Evolutionary conservation across 805 yeast species (phyloP).

Genomic region (Myxozyma mucilagina): DNA sequence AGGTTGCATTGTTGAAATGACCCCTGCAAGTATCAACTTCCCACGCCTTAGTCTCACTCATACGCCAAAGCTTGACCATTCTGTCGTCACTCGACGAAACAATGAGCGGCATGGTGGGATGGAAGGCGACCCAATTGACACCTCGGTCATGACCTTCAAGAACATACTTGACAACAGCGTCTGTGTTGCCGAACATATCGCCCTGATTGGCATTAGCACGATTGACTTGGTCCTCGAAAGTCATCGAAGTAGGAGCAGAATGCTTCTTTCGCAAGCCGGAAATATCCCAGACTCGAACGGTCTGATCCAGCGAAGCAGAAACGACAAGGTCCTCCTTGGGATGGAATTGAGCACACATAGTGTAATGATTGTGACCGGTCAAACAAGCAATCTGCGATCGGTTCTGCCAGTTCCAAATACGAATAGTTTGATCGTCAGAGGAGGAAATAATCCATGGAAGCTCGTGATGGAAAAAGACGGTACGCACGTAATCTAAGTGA

Average conservation of each 20-base stretch:
- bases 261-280: constrained; percentile 92
- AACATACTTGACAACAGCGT: constrained; percentile 91
- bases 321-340: constrained; percentile 93
- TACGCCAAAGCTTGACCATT: constrained; percentile 92
- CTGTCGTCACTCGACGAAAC: constrained; percentile 97
- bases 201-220: constrained; percentile 49
- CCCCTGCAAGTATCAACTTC: constrained; percentile 99
- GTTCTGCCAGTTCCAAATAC: constrained; percentile 99
- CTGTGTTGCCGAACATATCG: constrained; percentile 91
- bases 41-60: constrained; percentile 98
- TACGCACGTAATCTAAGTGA: constrained; percentile 92
- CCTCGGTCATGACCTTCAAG: constrained; percentile 98
- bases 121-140: constrained; percentile 98
- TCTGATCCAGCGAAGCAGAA: constrained; percentile 93
- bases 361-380: constrained; percentile 98
- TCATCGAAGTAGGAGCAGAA: constrained; percentile 61
- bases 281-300: constrained; percentile 99
- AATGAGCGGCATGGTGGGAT: constrained; percentile 91
- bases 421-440: constrained; percentile 96
- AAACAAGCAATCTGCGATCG: constrained; percentile 95
- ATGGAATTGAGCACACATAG: constrained; percentile 97
- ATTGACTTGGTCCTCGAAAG: constrained; percentile 49
- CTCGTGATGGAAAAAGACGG: constrained; percentile 91
- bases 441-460: constrained; percentile 96
- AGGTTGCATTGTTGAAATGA: constrained; percentile 88